Conservation (phyloP, 345 rosid genomes). For the Eucalyptus marginata region DNA sequence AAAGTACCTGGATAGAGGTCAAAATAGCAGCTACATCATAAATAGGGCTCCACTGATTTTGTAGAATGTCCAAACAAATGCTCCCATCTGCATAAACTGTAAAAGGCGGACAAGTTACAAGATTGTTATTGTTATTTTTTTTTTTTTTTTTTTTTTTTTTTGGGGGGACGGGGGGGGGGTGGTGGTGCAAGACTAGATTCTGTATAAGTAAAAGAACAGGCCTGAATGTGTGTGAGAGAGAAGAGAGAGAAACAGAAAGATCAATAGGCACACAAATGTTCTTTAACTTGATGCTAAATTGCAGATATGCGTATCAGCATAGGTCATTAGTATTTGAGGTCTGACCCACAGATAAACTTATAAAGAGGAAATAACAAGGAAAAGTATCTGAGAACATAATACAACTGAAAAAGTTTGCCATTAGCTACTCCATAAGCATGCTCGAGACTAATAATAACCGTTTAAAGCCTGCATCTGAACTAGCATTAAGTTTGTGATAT, state of each 20-base stretch:
- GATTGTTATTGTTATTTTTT: not conserved
- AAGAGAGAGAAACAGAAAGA: not conserved
- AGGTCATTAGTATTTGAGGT: not conserved
- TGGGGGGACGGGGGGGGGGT: not conserved
- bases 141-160: not conserved
- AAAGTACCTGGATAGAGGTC: constrained; percentile 66
- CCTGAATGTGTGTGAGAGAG: not conserved
- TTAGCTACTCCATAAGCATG: not conserved
- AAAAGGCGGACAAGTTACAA: not conserved
- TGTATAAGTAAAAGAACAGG: not conserved
- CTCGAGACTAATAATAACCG: not conserved
- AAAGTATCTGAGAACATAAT: not conserved
- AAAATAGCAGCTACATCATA: constrained; percentile 83
- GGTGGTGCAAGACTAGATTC: not conserved
- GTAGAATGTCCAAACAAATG: constrained; percentile 78
- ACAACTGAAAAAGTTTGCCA: not conserved
- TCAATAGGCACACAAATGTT: not conserved
- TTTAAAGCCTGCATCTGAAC: not conserved
- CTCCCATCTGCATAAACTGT: constrained; percentile 85
- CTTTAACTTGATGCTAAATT: not conserved
- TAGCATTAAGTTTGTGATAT: not conserved
- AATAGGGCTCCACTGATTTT: constrained; percentile 84
- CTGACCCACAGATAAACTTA: not conserved
- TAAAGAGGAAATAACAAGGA: not conserved
- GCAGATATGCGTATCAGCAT: not conserved